Conservation (phyloP, 108 stramenopile species). For the Cyclostephanos invisitatus region DNA sequence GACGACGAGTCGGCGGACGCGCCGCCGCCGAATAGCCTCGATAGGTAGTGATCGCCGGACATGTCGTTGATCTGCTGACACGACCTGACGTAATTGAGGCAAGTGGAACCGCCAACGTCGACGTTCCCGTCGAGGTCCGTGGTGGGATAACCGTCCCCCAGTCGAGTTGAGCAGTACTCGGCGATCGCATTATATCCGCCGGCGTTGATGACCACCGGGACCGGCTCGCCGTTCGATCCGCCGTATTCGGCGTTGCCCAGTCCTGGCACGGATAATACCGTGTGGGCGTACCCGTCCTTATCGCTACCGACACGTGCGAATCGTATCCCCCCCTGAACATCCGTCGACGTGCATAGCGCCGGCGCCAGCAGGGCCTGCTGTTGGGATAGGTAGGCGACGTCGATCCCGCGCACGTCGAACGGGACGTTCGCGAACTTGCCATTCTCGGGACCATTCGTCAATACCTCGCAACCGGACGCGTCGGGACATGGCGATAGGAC, state of each 20-base stretch:
- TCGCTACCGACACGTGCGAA: slow-evolving; percentile 76
- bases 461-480: slow-evolving; percentile 73
- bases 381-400: slow-evolving; percentile 55
- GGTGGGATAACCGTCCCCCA: slow-evolving; percentile 79
- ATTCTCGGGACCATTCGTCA: slow-evolving; percentile 20
- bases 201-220: slow-evolving; percentile 67
- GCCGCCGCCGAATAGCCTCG: slow-evolving; percentile 62
- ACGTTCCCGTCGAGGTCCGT: slow-evolving; percentile 52
- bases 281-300: slow-evolving; percentile 76
- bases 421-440: slow-evolving; percentile 55
- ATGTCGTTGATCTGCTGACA: slow-evolving; percentile 66
- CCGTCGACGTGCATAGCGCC: slow-evolving; percentile 67
- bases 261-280: slow-evolving; percentile 80
- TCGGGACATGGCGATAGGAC: slow-evolving; percentile 65
- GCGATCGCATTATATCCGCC: slow-evolving; percentile 53
- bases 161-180: slow-evolving; percentile 63
- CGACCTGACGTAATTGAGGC: slow-evolving; percentile 60
- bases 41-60: slow-evolving; percentile 67
- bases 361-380: slow-evolving; percentile 78
- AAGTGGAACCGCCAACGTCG: slow-evolving; percentile 58
- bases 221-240: slow-evolving; percentile 19
- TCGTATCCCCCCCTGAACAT: slow-evolving; percentile 82
- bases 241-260: slow-evolving; percentile 52
- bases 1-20: slow-evolving; percentile 34
- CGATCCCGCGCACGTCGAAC: slow-evolving; percentile 66